Base-by-base conservation (phyloP, 1,284 basidiomycete genomes). In the Papiliotrema terrestris region DNA sequence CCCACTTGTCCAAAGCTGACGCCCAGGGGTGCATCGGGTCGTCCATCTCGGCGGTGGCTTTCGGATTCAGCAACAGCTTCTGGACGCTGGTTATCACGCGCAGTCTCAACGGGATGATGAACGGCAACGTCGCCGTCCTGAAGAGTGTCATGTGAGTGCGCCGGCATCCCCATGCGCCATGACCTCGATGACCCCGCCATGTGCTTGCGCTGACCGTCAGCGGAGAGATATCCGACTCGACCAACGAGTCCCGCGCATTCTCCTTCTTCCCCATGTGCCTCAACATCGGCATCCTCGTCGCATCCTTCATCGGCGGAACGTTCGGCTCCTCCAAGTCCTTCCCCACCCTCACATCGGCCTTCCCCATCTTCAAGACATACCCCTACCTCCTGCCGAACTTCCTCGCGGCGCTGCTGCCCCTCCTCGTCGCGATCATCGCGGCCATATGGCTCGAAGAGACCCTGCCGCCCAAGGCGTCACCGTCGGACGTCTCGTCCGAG, bases 191-290 rank as follows among this genome's bases (percentile, higher is more conserved):
- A 32, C 5, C 6, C 11, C 5, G 5, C 14, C 38, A 20, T 26
- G 3, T 39, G 25, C 8, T 8, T 14, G 17, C 19, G 41, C 32
- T 25, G 26, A 26, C 37, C 29, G 20, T 20, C 46, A 70, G 68
- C 14, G 68, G 62, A 22, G 71, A 72, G 47, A 56, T 72, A 19
- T 65, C 63, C 13, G 71, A 72, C 56, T 64, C 66, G 56, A 71
- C 62, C 35, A 72, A 72, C 55, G 62, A 69, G 49, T 62, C 69
- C 6, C 36, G 60, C 22, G 68, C 71, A 2, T 69, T 72, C 55
- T 67, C 66, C 39, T 65, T 71, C 54, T 72, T 71, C 64, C 71
- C 71, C 5, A 51, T 71, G 17, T 67, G 62, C n/a, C 62, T 68
- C 37, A 67, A 65, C 13, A 59, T 66, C 50, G 71, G 71, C 15